A percentile compares a stretch with the other conserved stretches of the same genome.
These are phyloP conservation scores for Filobasidium floriforme DNA, from an alignment of 768 basidiomycete genomes.

Conservation along the genomic window DNA sequence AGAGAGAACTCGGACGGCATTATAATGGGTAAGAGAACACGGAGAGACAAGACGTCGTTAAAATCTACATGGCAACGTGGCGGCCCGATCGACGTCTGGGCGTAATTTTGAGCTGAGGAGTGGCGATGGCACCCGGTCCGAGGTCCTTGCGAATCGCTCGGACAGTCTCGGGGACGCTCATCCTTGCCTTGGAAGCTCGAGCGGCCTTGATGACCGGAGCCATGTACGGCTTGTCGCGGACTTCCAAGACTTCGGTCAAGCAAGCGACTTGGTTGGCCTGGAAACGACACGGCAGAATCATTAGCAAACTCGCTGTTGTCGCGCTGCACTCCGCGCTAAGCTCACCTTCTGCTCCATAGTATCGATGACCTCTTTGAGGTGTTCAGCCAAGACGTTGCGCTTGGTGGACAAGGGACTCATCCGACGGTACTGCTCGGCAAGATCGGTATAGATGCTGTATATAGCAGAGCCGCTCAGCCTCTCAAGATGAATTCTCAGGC, in stretches of 20 bases:
- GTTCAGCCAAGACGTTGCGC: constrained; percentile 76
- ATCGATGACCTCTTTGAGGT: constrained; percentile 84
- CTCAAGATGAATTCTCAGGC: too few species aligned
- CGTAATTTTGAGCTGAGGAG: constrained; percentile 3
- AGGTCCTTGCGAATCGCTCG: constrained; percentile 23
- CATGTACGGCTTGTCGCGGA: constrained; percentile 16
- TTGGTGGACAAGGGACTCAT: constrained; percentile 81
- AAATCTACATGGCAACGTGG: neutral
- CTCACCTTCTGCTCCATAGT: constrained; percentile 80
- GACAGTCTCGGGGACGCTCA: constrained; percentile 24
- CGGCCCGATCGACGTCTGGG: neutral
- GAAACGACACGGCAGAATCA: neutral
- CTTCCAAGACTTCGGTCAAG: constrained; percentile 20
- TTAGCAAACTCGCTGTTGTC: too few species aligned
- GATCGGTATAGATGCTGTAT: constrained; percentile 73
- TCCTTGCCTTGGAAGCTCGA: constrained; percentile 16
- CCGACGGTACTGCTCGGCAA: constrained; percentile 84
- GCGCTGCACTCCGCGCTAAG: neutral
- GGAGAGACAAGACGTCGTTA: neutral
- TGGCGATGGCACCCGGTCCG: constrained; percentile 12
- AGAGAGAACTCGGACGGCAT: neutral
- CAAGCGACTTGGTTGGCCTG: constrained; percentile 25
- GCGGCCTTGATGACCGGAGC: constrained; percentile 23
- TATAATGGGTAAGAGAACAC: neutral
- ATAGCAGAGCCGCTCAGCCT: neutral